Evolutionary conservation across 345 rosid genomes (phyloP), one percentile per base, ranked within the genome.

Genomic region (Erucastrum elatum): DNA sequence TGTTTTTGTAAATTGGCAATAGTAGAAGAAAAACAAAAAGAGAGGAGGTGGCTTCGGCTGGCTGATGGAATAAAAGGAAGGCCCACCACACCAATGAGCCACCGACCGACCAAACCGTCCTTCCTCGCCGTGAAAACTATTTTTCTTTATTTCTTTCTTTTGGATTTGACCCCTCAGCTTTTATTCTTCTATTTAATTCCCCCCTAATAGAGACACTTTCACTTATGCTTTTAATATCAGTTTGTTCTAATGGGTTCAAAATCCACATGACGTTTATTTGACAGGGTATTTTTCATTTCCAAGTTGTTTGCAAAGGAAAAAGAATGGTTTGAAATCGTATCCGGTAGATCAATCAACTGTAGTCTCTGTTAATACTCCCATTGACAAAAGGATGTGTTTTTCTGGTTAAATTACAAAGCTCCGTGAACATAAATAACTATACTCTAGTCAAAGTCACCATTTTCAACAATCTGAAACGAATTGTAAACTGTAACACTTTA

Each of bases 91-190:
- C 83, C 75, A 69, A 75, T 80, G 72, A 80, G 75, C 75, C 71
- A 53, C 71, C 72, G 89, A 86, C 98, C 96, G 94, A 82, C 8
- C 6, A 16, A 86, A 86, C 96, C 96, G 94, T 81, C 94, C 89
- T 49, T 81, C 94, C 89, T 39, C 46, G 30, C 1, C 78, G 12
- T 35, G 37, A 26, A 79, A 44, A 64, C 65, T 66, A 3, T 72
- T 49, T 60, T 39, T 9, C n/a, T 27, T n/a, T 25, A 2, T 65
- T 61, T 67, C 10, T 67, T 73, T 46, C 30, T 68, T 79, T 68
- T 69, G 0, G 76, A 69, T 55, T 80, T 80, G 83, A 75, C 79
- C 83, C 79, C 75, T 75, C 72, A 63, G 5, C 76, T 80, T 69
- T 80, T 64, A 37, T 65, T 46, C 70, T 21, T 39, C 70, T 4